These are phyloP conservation scores for Crithidia acanthocephali DNA, from an alignment of 208 protist genomes.

Conservation along the genomic window DNA sequence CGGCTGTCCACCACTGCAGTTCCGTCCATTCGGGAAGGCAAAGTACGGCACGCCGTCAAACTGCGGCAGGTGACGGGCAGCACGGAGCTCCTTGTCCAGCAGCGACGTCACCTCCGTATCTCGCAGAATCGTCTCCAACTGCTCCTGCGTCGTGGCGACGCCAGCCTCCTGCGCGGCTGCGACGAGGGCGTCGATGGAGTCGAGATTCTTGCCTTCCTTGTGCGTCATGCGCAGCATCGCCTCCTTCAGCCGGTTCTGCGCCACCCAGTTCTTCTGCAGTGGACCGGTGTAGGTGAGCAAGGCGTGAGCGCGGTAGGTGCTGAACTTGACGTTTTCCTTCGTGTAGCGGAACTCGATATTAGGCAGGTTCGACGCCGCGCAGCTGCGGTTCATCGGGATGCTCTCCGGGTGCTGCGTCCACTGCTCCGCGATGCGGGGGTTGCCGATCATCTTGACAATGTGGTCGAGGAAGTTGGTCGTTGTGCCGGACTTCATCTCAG, in stretches of 20 bases:
- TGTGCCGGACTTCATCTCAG: conserved; percentile 19
- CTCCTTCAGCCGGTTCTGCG: conserved; percentile 43
- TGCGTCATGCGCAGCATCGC: conserved; percentile 52
- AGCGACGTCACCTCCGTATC: conserved; percentile 17
- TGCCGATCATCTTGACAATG: conserved; percentile 12
- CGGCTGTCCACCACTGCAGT: conserved; percentile 40
- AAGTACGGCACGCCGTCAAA: conserved; percentile 46
- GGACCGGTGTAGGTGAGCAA: conserved; percentile 40
- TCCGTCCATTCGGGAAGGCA: conserved; percentile 37
- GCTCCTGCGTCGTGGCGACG: conserved; percentile 19
- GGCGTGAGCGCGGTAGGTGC: conserved; percentile 43
- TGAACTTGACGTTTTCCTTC: conserved; percentile 25
- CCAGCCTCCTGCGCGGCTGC: conserved; percentile 35
- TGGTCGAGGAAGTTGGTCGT: conserved; percentile 21
- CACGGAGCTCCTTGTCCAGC: conserved; percentile 32
- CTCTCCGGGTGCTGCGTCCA: conserved; percentile 36
- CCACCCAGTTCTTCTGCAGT: conserved; percentile 24
- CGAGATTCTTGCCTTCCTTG: conserved; percentile 41
- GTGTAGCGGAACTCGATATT: conserved; percentile 35
- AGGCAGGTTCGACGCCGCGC: conserved; percentile 24
- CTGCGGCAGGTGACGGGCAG: conserved; percentile 1
- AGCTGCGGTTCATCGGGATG: conserved; percentile 52
- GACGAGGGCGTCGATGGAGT: conserved; percentile 18
- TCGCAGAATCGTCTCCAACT: conserved; percentile 28
- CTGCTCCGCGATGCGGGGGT: conserved; percentile 24